phyloP scores from a whole-genome alignment of 73 alveolate genomes.

The Tetrahymena borealis region DNA sequence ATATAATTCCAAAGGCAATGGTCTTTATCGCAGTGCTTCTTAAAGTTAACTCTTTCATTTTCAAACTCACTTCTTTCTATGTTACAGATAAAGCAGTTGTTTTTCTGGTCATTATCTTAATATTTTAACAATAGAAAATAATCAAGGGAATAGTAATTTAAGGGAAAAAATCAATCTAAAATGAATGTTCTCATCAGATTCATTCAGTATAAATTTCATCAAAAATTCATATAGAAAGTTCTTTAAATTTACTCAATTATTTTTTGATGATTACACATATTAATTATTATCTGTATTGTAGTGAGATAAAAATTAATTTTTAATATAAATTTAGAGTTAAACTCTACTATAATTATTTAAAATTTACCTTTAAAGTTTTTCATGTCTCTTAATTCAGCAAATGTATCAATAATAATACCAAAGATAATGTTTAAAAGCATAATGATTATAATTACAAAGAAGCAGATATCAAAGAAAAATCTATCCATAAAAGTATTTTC shows the following conservation, averaged over 20 bases:
- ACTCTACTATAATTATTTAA: too few relatives aligned
- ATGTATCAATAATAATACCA: slow-evolving; percentile 85
- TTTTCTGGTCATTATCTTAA: slow-evolving; percentile 16
- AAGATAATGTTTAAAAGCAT: slow-evolving; percentile 68
- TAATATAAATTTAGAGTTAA: too few relatives aligned
- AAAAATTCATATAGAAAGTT: too few relatives aligned
- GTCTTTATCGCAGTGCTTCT: slow-evolving; percentile 64
- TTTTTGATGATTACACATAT: too few relatives aligned
- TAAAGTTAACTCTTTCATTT: slow-evolving; percentile 60
- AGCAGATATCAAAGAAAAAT: slow-evolving; percentile 65
- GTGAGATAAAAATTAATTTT: too few relatives aligned
- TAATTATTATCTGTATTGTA: too few relatives aligned
- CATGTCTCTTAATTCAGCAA: slow-evolving; percentile 75
- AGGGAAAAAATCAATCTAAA: too few relatives aligned
- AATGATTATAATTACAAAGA: slow-evolving; percentile 68
- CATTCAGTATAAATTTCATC: too few relatives aligned
- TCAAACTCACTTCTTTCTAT: slow-evolving; percentile 44
- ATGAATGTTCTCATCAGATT: too few relatives aligned
- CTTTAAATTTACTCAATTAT: too few relatives aligned
- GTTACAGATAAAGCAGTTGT: slow-evolving; percentile 26
- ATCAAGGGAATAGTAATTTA: not conserved
- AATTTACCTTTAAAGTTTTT: slow-evolving; percentile 43
- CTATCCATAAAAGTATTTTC: slow-evolving; percentile 26
- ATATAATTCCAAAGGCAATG: slow-evolving; percentile 79
- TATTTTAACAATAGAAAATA: not conserved